Evolutionary conservation across 306 rosid species (phyloP), one percentile per base, ranked within the genome.

Genomic region (Datisca glomerata): DNA sequence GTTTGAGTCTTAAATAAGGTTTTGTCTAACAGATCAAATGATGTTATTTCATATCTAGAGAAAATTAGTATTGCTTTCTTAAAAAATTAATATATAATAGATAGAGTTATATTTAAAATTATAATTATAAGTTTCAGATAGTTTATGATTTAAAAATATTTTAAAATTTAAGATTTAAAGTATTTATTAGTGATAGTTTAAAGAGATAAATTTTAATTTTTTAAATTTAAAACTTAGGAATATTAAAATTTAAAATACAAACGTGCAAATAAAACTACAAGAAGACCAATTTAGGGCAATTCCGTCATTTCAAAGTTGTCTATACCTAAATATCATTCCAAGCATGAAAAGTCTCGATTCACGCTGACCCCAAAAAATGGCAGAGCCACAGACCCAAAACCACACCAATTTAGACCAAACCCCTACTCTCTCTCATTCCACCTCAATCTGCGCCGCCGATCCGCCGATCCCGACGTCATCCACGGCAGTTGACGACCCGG

Each of bases 381-480:
- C 59, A 28, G 59, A 53, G 29, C 48, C 59, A 4, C 48, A 53
- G 7, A 11, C 40, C 1, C 24, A 41, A 41, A 41, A 45, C 20
- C 16, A 21, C 22, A 45, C 27, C 33, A 53, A 21, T 42, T 24
- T 36, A 10, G 44, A 32, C 36, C 44, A 50, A 23, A 36, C 29
- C 28, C 41, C 18, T 11, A 14, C 43, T 12, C 7, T 17, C 16
- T 7, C 56, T 7, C 43, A 8, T 18, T 51, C 45, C 33, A 31
- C 17, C 56, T 37, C 45, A 21, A 4, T 33, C n/a, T 51, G 8
- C 37, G 4, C 35, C 36, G 55, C 15, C 45, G 46, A 53, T 27
- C 31, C 41, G 22, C 18, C 19, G 59, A 53, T 20, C 39, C 57
- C 39, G 25, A 11, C 29, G 36, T 2, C 23, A 8, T 52, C 15